Evolutionary conservation across 257 asterid species (phyloP), one percentile per base, ranked within the genome.

Genomic region (Solanum bulbocastanum): DNA sequence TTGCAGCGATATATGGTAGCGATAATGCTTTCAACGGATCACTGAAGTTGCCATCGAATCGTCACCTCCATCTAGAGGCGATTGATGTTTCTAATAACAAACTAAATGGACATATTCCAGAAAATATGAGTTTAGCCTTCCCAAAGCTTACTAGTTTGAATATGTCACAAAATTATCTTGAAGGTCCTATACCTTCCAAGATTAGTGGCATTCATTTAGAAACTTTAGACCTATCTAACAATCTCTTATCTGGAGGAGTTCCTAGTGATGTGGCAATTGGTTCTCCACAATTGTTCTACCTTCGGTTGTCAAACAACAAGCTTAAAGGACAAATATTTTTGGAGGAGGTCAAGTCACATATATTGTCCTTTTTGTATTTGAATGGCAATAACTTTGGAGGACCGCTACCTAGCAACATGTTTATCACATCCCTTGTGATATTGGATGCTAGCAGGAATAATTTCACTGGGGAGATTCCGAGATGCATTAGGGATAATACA

Each of bases 231-330:
- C 46, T 83, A 62, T 20, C 86, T 30, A 1, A 10, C 10, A 83
- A 56, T 32, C 5, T 27, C 27, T 82, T 82, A 10, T 49, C 42
- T 2, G 86, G 86, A 82, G 66, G 5, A 46, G 42, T 82, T 49
- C 71, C 44, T 27, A 13, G 25, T 9, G 60, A 49, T 46, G 9
- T 56, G n/a, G 52, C 23, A 8, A 35, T 2, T 30, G 75, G 85
- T 9, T 74, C 75, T 58, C 7, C 79, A 14, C 0, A 0, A 0
- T 8, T 86, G 14, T 0, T 0, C 2, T 23, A 32, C 32, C 72
- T 73, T 35, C 62, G n/a, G 72, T 16, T 87, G 32, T 74, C 75
- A 56, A 37, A 87, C 39, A 87, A 75, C 49, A 87, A 25, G n/a
- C 37, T 87, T 2, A 20, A 18, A 58, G 88, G 88, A 33, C 10